phyloP scores from a whole-genome alignment of 2,329 filamentous ascomycete species.

The Moelleriella libera region DNA sequence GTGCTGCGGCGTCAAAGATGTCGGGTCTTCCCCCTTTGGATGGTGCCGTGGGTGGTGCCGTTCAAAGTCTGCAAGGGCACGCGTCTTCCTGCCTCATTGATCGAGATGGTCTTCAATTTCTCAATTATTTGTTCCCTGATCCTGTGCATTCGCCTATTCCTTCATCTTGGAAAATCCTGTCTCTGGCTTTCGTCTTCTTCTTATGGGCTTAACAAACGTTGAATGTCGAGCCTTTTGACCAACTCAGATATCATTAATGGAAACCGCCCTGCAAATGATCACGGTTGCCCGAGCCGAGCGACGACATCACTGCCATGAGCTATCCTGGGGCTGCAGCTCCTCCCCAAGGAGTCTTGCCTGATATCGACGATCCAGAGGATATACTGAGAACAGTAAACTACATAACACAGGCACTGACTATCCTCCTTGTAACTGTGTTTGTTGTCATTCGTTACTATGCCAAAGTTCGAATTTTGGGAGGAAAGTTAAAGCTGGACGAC shows the following conservation, averaged over 20 bases:
- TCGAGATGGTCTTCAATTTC: too few species aligned
- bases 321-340: constrained; percentile 10
- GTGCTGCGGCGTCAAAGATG: too few species aligned
- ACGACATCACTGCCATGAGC: neutral
- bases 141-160: neutral
- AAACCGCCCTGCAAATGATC: neutral
- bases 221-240: too few species aligned
- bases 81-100: too few species aligned
- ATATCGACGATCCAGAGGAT: constrained; percentile 13
- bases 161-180: neutral
- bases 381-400: constrained; percentile 13
- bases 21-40: too few species aligned
- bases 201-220: neutral
- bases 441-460: constrained; percentile 12
- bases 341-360: constrained; percentile 11
- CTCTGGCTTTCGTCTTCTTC: neutral
- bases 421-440: constrained; percentile 12
- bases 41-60: too few species aligned
- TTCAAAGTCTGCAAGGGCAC: too few species aligned
- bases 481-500: constrained; percentile 11
- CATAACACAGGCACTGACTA: constrained; percentile 13
- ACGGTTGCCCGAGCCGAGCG: neutral
- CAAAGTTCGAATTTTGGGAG: constrained; percentile 8
- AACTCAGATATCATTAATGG: neutral
- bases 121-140: neutral